phyloP scores from a whole-genome alignment of 2,329 filamentous ascomycete species.

The Beauveria varroae region DNA sequence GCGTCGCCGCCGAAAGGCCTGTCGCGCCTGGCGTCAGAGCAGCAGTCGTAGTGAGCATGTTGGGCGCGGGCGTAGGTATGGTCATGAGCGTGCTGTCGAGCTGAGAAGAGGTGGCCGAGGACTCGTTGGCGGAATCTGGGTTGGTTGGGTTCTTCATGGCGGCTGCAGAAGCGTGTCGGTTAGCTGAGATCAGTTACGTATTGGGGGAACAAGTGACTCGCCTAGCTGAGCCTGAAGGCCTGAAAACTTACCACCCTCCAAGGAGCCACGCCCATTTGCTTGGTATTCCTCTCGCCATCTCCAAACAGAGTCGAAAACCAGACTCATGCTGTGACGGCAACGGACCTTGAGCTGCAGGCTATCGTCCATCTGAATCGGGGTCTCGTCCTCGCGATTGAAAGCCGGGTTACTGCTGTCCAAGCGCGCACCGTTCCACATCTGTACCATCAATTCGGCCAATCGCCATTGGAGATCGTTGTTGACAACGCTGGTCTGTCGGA shows the following conservation, averaged over 20 bases:
- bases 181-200: constrained; percentile 7
- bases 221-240: constrained; percentile 17
- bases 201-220: constrained; percentile 17
- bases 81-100: constrained; percentile 51
- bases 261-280: constrained; percentile 58
- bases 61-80: constrained; percentile 33
- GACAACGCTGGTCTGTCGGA: constrained; percentile 65
- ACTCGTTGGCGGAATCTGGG: constrained; percentile 69
- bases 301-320: constrained; percentile 81
- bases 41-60: constrained; percentile 41
- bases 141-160: constrained; percentile 83
- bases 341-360: constrained; percentile 74
- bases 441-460: constrained; percentile 76
- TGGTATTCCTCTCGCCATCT: constrained; percentile 77
- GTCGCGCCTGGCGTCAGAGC: constrained; percentile 44
- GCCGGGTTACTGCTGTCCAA: constrained; percentile 40
- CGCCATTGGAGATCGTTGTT: constrained; percentile 75
- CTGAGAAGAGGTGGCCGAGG: constrained; percentile 60
- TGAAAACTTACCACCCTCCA: constrained; percentile 62
- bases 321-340: constrained; percentile 76
- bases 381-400: constrained; percentile 42
- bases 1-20: constrained; percentile 31
- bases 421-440: constrained; percentile 72
- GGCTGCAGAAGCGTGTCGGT: constrained; percentile 13
- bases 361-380: constrained; percentile 53